A percentile compares a stretch with the other conserved stretches of the same genome.
phyloP scores from a whole-genome alignment of 176 grass and related monocot species.

The Paspalum notatum region DNA sequence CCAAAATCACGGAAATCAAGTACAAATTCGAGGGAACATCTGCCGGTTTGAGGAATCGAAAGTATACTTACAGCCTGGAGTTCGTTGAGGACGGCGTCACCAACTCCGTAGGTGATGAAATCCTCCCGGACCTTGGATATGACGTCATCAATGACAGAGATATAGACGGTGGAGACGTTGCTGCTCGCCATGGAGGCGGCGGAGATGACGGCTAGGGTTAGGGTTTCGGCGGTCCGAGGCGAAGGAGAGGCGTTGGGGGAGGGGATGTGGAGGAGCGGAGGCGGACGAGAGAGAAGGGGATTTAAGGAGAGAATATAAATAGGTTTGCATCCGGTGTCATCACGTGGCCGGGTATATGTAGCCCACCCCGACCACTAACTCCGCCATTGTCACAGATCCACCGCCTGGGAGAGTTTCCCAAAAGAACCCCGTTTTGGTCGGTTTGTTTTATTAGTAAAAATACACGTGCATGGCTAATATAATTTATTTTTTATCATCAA shows the following conservation, averaged over 20 bases:
- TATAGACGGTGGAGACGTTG: conserved; percentile 91
- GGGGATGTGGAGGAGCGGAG: background rate
- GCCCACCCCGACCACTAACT: conserved; percentile 16
- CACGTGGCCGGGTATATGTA: conserved; percentile 72
- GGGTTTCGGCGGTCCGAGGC: conserved; percentile 32
- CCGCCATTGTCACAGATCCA: background rate
- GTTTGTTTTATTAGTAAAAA: background rate
- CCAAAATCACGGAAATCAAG: conserved; percentile 38
- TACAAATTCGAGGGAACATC: conserved; percentile 18
- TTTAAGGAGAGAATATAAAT: conserved; percentile 96
- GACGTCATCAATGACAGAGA: conserved; percentile 92
- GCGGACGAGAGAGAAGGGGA: conserved; percentile 49
- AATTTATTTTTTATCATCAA: too few relatives aligned
- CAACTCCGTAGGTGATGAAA: conserved; percentile 84
- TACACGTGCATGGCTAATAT: too few relatives aligned
- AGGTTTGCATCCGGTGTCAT: conserved; percentile 87
- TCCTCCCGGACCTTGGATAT: conserved; percentile 84
- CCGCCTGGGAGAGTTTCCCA: conserved; percentile 18
- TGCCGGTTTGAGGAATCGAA: background rate
- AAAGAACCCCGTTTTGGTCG: background rate
- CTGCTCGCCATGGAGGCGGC: conserved; percentile 63
- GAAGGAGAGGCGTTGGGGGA: background rate
- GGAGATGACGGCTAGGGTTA: conserved; percentile 7
- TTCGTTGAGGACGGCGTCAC: conserved; percentile 80
- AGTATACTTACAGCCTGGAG: conserved; percentile 75